Evolutionary conservation across 352 stramenopile species (phyloP).

Genomic region (Globisporangium cederbergense): DNA sequence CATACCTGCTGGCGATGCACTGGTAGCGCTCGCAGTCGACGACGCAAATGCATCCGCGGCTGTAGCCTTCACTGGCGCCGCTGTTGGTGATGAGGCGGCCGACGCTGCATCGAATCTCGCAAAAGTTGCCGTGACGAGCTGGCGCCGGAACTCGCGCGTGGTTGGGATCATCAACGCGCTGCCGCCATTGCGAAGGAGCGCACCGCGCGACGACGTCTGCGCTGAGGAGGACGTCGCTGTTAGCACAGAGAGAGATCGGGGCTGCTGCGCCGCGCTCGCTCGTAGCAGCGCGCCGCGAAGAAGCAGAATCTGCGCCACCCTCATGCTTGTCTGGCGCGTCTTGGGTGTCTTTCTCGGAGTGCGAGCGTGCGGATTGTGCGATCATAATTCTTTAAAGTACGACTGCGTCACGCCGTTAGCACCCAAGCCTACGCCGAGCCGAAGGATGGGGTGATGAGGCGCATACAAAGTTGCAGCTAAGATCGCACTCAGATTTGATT

Average conservation of each 20-base stretch:
- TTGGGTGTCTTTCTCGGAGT: no score
- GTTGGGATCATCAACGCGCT: neutral
- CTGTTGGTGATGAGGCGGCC: neutral
- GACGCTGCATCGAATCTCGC: conserved; percentile 1
- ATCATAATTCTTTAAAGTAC: no score
- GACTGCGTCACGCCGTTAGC: no score
- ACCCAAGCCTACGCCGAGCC: no score
- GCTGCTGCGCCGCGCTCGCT: neutral
- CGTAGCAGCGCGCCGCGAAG: conserved; percentile 6
- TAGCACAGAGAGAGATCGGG: neutral
- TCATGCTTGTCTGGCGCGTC: conserved; percentile 3
- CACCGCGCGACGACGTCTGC: neutral
- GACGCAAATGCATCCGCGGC: neutral
- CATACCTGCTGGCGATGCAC: neutral
- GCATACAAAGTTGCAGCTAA: no score
- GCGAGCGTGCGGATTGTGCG: no score
- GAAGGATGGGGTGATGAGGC: no score
- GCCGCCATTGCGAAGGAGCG: neutral
- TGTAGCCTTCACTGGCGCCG: neutral
- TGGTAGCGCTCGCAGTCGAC: neutral
- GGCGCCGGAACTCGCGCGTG: conserved; percentile 4
- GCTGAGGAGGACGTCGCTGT: neutral
- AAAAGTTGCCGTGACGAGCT: conserved; percentile 1
- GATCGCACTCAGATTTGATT: no score
- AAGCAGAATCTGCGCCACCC: conserved; percentile 10